Percentiles rank a stretch among this genome's conserved stretches.
phyloP scores from a whole-genome alignment of 768 basidiomycete species.

The Leucocoprinus birnbaumii region DNA sequence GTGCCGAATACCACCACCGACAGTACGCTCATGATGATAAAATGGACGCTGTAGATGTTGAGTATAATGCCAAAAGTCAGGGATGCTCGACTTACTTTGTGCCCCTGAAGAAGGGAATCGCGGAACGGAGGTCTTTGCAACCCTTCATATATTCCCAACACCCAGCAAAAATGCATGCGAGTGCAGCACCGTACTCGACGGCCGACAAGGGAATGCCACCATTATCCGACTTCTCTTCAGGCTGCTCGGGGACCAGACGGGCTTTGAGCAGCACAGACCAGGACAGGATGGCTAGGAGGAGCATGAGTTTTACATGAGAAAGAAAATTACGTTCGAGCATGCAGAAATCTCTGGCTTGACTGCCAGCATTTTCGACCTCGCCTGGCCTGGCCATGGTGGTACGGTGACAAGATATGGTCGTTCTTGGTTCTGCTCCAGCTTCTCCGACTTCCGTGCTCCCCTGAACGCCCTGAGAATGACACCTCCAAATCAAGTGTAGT shows the following conservation, averaged over 20 bases:
- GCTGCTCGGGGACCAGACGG: conserved; percentile 48
- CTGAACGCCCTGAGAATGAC: no score
- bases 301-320: conserved; percentile 63
- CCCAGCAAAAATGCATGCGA: conserved; percentile 54
- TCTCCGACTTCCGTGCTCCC: no score
- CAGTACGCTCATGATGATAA: conserved; percentile 48
- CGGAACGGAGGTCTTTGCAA: conserved; percentile 50
- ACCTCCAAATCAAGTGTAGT: no score
- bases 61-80: conserved; percentile 2
- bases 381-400: background rate
- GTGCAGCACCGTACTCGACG: conserved; percentile 49
- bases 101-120: conserved; percentile 57
- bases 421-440: background rate
- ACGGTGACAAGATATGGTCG: background rate
- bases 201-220: conserved; percentile 46
- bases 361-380: conserved; percentile 45
- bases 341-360: conserved; percentile 70
- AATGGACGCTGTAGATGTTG: conserved; percentile 38
- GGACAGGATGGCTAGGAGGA: conserved; percentile 60
- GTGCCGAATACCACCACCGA: conserved; percentile 46
- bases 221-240: conserved; percentile 17
- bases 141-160: conserved; percentile 66
- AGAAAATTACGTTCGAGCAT: conserved; percentile 79
- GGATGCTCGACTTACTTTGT: conserved; percentile 43
- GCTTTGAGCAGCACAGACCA: conserved; percentile 61